Evolutionary conservation across 106 monocot species (phyloP), one percentile per base, ranked within the genome.

Genomic region (Phalaenopsis equestris): DNA sequence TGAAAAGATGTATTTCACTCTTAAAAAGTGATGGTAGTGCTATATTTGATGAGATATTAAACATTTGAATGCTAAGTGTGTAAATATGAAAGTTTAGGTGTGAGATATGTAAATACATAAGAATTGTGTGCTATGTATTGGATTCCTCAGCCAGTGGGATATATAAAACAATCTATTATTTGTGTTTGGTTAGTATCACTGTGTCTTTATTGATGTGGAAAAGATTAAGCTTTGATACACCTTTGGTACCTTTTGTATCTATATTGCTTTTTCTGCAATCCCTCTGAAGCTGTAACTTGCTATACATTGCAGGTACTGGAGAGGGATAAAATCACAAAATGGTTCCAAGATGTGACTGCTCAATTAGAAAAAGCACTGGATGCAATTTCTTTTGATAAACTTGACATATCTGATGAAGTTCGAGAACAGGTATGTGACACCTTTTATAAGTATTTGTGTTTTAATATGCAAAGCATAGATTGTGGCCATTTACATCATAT

Each of bases 371-470:
- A 92, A 77, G 88, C 95, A 79, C 73, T 95, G 73, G 81, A 76
- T 73, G 76, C 58, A n/a, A 84, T 92, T 79, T 81, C 84, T 37
- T 90, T 88, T 49, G 81, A 90, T 15, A 82, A 90, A 41, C 84
- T 95, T 80, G 87, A 87, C 61, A 86, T 92, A 83, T 95, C 95
- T 30, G 95, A 95, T 81, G 95, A 95, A 92, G 92, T 95, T 78
- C 84, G 81, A 84, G 95, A 95, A 76, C 95, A 95, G 90, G 94
- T 88, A 79, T 23, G 16, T 68, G n/a, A 23, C 64, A 36, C 74
- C 74, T 82, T 15, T 46, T 47, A 21, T 73, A 16, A 52, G n/a
- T 12, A 55, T 36, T 77, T 14, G 19, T 58, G 48, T 48, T 11
- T 48, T 9, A 57, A 17, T 12, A 4, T 9, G 16, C 8, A 61